phyloP scores from a whole-genome alignment of 108 stramenopile genomes.

The Skeletonema grethae region DNA sequence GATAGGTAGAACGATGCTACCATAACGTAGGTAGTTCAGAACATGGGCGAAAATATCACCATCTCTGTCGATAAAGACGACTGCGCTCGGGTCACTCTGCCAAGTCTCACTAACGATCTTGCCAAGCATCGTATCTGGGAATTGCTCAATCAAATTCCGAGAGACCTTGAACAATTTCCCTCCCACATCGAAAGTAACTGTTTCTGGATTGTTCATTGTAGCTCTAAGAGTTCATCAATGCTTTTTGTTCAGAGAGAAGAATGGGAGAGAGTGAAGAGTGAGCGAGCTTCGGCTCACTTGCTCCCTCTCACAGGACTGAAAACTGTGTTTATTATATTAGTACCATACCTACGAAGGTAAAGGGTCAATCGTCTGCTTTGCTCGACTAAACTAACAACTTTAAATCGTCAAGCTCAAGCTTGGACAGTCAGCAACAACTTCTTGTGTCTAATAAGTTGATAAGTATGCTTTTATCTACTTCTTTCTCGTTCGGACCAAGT shows the following conservation, averaged over 20 bases:
- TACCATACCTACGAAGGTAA: background rate
- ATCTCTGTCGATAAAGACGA: conserved; percentile 27
- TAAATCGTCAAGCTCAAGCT: too few relatives aligned
- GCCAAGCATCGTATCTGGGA: conserved; percentile 24
- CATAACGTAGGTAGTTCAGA: conserved; percentile 27
- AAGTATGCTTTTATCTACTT: conserved; percentile 31
- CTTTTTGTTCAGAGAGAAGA: background rate
- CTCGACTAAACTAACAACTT: too few relatives aligned
- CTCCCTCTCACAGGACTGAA: background rate
- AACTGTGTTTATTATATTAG: background rate
- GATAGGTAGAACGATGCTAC: conserved; percentile 9
- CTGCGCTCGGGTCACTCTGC: background rate
- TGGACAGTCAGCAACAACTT: too few relatives aligned
- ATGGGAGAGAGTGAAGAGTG: background rate
- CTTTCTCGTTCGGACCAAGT: conserved; percentile 36
- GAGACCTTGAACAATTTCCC: conserved; percentile 26
- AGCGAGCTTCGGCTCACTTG: background rate
- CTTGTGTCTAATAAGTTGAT: too few relatives aligned
- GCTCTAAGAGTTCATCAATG: background rate
- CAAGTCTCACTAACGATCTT: conserved; percentile 23
- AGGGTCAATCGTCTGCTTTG: background rate
- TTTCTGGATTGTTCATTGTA: conserved; percentile 4
- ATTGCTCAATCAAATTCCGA: conserved; percentile 6
- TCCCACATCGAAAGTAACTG: conserved; percentile 24
- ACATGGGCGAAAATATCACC: conserved; percentile 16